These are phyloP conservation scores for Populus alba DNA, from an alignment of 345 rosid genomes.

Conservation along the genomic window DNA sequence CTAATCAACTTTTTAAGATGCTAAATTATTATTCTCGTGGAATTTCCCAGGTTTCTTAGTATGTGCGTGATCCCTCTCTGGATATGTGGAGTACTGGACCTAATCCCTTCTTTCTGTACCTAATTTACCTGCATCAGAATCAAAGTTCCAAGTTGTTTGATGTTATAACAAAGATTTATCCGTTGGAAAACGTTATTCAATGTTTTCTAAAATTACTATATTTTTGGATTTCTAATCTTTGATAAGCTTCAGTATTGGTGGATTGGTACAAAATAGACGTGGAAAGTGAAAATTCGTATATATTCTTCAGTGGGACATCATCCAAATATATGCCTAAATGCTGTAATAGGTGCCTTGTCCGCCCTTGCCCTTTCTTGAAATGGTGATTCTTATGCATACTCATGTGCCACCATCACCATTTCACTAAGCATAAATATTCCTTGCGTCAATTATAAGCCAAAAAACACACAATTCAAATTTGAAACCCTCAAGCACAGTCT, in stretches of 20 bases:
- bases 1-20: conserved; percentile 17
- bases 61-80: conserved; percentile 24
- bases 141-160: not conserved
- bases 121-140: not conserved
- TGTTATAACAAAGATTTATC: not conserved
- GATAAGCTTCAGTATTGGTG: not conserved
- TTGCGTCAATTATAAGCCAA: conserved; percentile 46
- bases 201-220: not conserved
- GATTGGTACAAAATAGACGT: conserved; percentile 12
- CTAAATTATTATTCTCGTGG: conserved; percentile 34
- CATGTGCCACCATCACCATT: conserved; percentile 37
- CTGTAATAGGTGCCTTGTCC: conserved; percentile 41
- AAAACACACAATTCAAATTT: not conserved
- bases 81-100: conserved; percentile 9
- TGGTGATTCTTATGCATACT: conserved; percentile 26
- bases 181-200: not conserved
- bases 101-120: not conserved
- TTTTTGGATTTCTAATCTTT: not conserved
- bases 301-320: conserved; percentile 36
- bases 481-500: not conserved
- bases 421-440: conserved; percentile 39
- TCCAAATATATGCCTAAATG: not conserved
- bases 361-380: conserved; percentile 16
- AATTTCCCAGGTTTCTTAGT: conserved; percentile 26
- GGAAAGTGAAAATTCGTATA: conserved; percentile 40